Evolutionary conservation across 2,329 filamentous ascomycete genomes (phyloP).

Genomic region (Xylaria arbuscula): DNA sequence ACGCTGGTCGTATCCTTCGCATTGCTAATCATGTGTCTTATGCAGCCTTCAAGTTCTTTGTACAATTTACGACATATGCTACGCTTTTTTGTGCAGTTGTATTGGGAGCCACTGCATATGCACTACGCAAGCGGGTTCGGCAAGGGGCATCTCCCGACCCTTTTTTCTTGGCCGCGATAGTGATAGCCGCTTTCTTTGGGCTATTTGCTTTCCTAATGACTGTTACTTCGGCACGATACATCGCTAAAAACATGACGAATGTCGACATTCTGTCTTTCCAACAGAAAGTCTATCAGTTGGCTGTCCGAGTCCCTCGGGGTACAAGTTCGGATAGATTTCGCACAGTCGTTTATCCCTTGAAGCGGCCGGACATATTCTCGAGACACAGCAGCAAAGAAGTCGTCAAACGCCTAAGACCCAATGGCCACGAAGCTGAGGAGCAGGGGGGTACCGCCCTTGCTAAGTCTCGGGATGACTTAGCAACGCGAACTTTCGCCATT

Average conservation of each 20-base stretch:
- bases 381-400: slow-evolving; percentile 13
- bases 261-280: slow-evolving; percentile 78
- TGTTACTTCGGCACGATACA: slow-evolving; percentile 75
- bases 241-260: slow-evolving; percentile 80
- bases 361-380: slow-evolving; percentile 40
- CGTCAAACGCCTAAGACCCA: slow-evolving; percentile 25
- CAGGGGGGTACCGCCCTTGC: slow-evolving; percentile 31
- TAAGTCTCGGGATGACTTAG: slow-evolving; percentile 57
- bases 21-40: slow-evolving; percentile 46
- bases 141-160: slow-evolving; percentile 60
- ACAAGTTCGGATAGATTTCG: slow-evolving; percentile 58
- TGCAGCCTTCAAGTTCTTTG: slow-evolving; percentile 86
- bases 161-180: slow-evolving; percentile 74
- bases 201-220: slow-evolving; percentile 86
- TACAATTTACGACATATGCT: slow-evolving; percentile 85
- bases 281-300: slow-evolving; percentile 75
- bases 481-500: slow-evolving; percentile 80
- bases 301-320: slow-evolving; percentile 73
- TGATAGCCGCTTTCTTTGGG: slow-evolving; percentile 76
- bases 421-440: slow-evolving; percentile 27
- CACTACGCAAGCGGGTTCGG: slow-evolving; percentile 65
- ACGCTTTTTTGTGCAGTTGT: slow-evolving; percentile 73
- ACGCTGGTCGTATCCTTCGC: not conserved
- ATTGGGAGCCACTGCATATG: slow-evolving; percentile 72
- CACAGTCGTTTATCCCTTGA: slow-evolving; percentile 70